phyloP scores from a whole-genome alignment of 306 rosid species.

The Oemleria cerasiformis region DNA sequence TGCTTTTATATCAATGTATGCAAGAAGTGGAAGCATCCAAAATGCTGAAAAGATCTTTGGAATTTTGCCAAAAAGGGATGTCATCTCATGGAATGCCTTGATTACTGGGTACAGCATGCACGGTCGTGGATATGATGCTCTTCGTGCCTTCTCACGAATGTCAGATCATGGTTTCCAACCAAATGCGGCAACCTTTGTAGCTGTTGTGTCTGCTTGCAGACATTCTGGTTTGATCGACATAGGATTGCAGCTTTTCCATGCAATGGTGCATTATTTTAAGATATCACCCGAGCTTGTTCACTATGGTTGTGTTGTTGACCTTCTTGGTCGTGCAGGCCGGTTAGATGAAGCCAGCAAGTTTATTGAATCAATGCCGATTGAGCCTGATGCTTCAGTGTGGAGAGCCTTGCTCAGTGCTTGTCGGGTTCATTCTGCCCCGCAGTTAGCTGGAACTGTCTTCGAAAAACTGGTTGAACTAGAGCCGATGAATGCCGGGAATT shows the following conservation, averaged over 20 bases:
- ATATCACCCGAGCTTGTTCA: constrained; percentile 43
- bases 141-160: constrained; percentile 32
- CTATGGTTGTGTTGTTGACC: constrained; percentile 48
- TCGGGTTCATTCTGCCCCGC: constrained; percentile 21
- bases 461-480: constrained; percentile 44
- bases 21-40: constrained; percentile 41
- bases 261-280: constrained; percentile 37
- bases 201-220: constrained; percentile 52
- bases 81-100: constrained; percentile 47
- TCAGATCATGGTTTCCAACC: constrained; percentile 38
- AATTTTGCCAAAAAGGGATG: constrained; percentile 27
- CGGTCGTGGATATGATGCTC: constrained; percentile 41
- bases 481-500: constrained; percentile 45
- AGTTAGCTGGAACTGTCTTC: constrained; percentile 32
- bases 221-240: constrained; percentile 40
- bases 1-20: constrained; percentile 42
- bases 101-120: constrained; percentile 43
- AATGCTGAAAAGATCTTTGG: constrained; percentile 39
- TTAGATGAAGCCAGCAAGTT: constrained; percentile 39
- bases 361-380: constrained; percentile 33
- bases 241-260: constrained; percentile 39
- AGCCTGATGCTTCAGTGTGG: constrained; percentile 48
- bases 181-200: constrained; percentile 31
- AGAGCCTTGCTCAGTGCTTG: constrained; percentile 52
- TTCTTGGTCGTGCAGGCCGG: constrained; percentile 48